A percentile compares a stretch with the other conserved stretches of the same genome.
phyloP scores from a whole-genome alignment of 352 stramenopile genomes.

The Pythium dissotocum region DNA sequence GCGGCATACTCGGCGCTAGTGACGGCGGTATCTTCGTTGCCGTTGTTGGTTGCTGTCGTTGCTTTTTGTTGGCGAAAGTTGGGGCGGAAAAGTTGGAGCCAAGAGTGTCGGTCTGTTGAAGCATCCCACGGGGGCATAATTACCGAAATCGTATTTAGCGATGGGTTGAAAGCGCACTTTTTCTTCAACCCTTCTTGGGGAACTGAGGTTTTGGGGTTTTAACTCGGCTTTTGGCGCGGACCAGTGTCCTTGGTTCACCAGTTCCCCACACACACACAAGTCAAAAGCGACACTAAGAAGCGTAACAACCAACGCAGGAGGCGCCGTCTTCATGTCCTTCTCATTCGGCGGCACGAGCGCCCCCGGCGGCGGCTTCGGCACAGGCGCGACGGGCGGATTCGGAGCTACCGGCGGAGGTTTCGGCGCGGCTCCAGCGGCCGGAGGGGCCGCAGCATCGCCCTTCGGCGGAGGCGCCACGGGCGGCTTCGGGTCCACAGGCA shows the following conservation, averaged over 20 bases:
- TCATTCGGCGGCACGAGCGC: conserved; percentile 23
- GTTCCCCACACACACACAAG: background rate
- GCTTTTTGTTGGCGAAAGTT: background rate
- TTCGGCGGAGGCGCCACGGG: conserved; percentile 48
- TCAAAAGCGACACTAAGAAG: background rate
- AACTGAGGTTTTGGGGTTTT: conserved; percentile 24
- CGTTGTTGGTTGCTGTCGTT: background rate
- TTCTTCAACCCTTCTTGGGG: conserved; percentile 10
- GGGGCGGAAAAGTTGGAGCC: conserved; percentile 2
- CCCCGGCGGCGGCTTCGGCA: conserved; percentile 18
- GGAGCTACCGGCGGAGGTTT: conserved; percentile 25
- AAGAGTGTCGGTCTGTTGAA: conserved; percentile 1
- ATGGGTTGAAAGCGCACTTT: background rate
- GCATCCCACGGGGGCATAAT: conserved; percentile 1
- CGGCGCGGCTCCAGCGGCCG: conserved; percentile 28
- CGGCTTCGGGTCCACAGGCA: conserved; percentile 36
- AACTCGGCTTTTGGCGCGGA: conserved; percentile 2
- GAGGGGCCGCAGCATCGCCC: conserved; percentile 39
- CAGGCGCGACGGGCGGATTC: conserved; percentile 15
- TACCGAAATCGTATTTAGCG: conserved; percentile 8
- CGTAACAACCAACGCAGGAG: background rate
- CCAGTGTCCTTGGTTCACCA: conserved; percentile 2
- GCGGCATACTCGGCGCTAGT: background rate
- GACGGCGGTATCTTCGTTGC: background rate
- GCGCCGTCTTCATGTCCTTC: conserved; percentile 22